Base-by-base conservation (phyloP, 345 rosid species). In the Erodium maritimum region DNA sequence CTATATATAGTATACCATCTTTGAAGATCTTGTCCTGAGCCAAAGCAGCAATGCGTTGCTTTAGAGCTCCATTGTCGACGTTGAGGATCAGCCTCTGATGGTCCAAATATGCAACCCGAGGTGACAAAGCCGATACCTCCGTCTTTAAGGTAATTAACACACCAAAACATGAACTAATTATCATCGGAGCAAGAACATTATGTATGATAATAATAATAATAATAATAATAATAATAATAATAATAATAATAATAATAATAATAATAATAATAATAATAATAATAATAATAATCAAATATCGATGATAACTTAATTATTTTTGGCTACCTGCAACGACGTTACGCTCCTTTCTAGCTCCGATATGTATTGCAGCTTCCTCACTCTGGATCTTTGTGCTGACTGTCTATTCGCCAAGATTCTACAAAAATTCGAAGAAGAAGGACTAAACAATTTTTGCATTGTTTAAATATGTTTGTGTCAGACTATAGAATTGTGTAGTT, bases 1-100 rank as follows among this genome's bases (percentile, higher is more conserved):
- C 1, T 21, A 21, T 25, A 18, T 21, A 12, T 37, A 34, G 23
- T 52, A 54, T 67, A 82, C 91, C 88, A 46, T 85, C 91, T 76
- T 85, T 85, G 70, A 85, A 85, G 56, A 85, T 82, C 79, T 80
- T 85, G 77, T 85, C 91, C 67, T 85, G 91, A 73, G 91, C 88
- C 66, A 85, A 70, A 68, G 91, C 91, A 23, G 91, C 91, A 57
- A 85, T 82, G 64, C 86, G 62, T 73, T 85, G 91, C 81, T 85
- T 85, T 24, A 85, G 63, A 61, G 91, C 81, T 37, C 91, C 75
- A 34, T 85, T 85, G 45, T 85, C 86, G 2, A 82, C 84, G 57
- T 75, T 85, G 17, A 85, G 79, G 58, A 85, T 77, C 78, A 82
- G 50, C 33, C 91, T 65, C 20, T 82, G 91, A 67, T 82, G 91